Evolutionary conservation across 192 early-diverging fungal species (phyloP).

Genomic region (Coemansia reversa): DNA sequence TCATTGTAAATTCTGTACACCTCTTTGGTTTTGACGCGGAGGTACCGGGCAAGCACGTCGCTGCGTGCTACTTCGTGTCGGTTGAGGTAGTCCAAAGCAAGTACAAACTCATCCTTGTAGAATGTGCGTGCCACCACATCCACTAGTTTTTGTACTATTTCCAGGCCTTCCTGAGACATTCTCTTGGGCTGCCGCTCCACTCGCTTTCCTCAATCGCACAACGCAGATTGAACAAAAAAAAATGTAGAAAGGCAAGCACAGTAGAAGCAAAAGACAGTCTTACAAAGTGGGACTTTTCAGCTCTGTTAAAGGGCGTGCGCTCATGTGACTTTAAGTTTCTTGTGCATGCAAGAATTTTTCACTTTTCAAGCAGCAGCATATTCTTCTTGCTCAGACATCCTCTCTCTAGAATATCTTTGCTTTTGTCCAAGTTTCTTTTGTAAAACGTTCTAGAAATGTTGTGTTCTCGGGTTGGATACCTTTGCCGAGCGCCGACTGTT

Average conservation of each 20-base stretch:
- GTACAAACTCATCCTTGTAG: constrained; percentile 74
- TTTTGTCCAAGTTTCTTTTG: neutral
- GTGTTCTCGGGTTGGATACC: neutral
- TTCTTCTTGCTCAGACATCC: neutral
- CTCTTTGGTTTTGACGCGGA: constrained; percentile 69
- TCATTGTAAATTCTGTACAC: constrained; percentile 77
- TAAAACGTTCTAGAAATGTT: neutral
- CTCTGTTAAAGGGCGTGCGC: neutral
- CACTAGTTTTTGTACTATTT: constrained; percentile 63
- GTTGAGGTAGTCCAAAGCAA: constrained; percentile 81
- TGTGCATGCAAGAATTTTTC: neutral
- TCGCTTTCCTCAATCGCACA: neutral
- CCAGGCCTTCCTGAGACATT: constrained; percentile 44
- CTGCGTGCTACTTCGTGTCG: constrained; percentile 67
- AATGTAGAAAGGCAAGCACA: neutral
- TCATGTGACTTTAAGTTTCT: neutral
- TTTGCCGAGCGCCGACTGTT: neutral
- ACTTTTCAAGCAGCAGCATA: neutral
- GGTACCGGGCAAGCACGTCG: constrained; percentile 68
- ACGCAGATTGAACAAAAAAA: neutral
- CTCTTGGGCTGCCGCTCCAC: neutral
- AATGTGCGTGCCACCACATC: constrained; percentile 80
- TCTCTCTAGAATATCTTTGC: neutral
- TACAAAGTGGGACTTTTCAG: neutral
- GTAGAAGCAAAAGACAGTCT: neutral